A percentile compares a stretch with the other conserved stretches of the same genome.
These are phyloP conservation scores for Neonectria hederae DNA, from an alignment of 2,329 filamentous ascomycete genomes.

Conservation along the genomic window DNA sequence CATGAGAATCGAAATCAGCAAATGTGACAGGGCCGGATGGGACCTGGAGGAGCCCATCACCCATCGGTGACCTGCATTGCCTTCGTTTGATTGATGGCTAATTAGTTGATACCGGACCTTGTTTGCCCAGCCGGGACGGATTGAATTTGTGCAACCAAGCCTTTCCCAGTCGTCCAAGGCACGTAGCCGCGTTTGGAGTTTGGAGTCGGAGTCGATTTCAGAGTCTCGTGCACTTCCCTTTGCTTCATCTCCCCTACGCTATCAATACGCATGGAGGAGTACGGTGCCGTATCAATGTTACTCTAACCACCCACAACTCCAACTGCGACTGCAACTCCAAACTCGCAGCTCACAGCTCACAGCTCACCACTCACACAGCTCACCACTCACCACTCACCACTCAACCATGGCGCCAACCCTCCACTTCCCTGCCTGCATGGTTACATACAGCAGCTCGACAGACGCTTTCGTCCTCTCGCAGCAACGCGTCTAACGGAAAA, in stretches of 20 bases:
- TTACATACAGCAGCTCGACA: neutral
- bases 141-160: neutral
- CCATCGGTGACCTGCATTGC: slow-evolving; percentile 4
- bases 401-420: neutral
- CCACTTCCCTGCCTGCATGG: neutral
- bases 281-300: neutral
- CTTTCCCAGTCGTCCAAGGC: neutral
- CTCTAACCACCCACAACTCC: neutral
- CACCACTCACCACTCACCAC: neutral
- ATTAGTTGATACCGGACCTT: neutral
- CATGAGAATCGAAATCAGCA: neutral
- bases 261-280: neutral
- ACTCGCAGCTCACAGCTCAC: neutral
- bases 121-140: neutral
- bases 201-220: neutral
- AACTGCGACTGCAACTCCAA: neutral
- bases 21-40: neutral
- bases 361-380: too few species aligned
- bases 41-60: neutral
- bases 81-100: slow-evolving; percentile 2
- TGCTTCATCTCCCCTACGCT: neutral
- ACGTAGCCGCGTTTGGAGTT: neutral
- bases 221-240: neutral
- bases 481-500: slow-evolving; percentile 33
- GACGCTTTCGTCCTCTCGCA: neutral